phyloP scores from a whole-genome alignment of 495 filamentous ascomycete genomes.

The Haplographium delicatum region DNA sequence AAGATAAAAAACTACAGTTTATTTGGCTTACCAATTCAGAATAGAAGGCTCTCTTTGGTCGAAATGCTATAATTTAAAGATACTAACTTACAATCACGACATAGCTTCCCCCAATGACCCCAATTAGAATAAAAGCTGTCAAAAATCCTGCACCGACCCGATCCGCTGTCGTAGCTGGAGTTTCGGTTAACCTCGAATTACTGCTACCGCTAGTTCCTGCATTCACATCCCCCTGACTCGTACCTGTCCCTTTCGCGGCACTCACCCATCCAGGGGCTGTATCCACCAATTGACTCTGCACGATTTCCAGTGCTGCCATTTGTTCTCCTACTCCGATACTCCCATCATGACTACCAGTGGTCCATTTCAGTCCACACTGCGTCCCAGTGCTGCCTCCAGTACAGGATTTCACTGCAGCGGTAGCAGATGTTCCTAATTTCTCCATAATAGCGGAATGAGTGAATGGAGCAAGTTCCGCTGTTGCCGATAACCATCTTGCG shows the following conservation, averaged over 20 bases:
- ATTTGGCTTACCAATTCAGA: too few species aligned
- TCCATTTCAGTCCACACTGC: slow-evolving; percentile 71
- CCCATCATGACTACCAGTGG: slow-evolving; percentile 48
- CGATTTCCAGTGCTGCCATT: slow-evolving; percentile 62
- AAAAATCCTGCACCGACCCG: slow-evolving; percentile 56
- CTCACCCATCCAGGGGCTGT: slow-evolving; percentile 26
- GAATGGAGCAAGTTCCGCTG: slow-evolving; percentile 67
- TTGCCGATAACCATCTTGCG: slow-evolving; percentile 72
- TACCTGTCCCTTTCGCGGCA: slow-evolving; percentile 51
- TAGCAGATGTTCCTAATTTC: slow-evolving; percentile 55
- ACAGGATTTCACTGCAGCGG: slow-evolving; percentile 64
- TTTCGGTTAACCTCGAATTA: background rate
- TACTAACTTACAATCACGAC: slow-evolving; percentile 10
- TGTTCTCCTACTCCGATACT: slow-evolving; percentile 58
- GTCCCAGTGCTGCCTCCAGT: slow-evolving; percentile 51
- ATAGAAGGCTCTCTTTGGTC: too few species aligned
- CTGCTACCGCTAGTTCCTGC: slow-evolving; percentile 45
- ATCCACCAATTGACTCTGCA: slow-evolving; percentile 50
- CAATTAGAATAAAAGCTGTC: slow-evolving; percentile 42
- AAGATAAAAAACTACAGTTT: too few species aligned
- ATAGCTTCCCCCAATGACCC: slow-evolving; percentile 26
- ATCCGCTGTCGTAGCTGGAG: slow-evolving; percentile 43
- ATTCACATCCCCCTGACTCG: slow-evolving; percentile 64
- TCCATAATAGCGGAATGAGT: slow-evolving; percentile 54
- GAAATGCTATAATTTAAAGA: background rate